Evolutionary conservation across 2,329 filamentous ascomycete genomes (phyloP).

Genomic region (Colletotrichum sublineola): DNA sequence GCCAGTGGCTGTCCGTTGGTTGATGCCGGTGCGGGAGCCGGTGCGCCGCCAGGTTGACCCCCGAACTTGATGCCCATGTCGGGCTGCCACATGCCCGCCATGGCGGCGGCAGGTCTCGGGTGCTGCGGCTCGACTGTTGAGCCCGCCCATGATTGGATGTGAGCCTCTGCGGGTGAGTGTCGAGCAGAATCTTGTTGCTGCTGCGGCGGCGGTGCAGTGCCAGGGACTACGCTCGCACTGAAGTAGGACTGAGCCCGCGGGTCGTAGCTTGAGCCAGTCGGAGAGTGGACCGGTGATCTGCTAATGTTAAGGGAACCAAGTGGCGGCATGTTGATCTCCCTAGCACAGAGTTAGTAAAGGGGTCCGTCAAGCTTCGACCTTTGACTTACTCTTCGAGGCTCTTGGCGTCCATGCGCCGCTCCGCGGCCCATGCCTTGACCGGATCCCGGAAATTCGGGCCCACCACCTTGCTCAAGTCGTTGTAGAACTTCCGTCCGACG

Average conservation of each 20-base stretch:
- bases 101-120: constrained; percentile 62
- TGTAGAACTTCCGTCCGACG: constrained; percentile 95
- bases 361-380: constrained; percentile 36
- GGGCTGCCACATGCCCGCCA: constrained; percentile 78
- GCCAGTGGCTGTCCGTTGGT: constrained; percentile 44
- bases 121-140: constrained; percentile 69
- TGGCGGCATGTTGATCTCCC: constrained; percentile 66
- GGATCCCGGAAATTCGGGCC: constrained; percentile 81
- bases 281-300: constrained; percentile 47
- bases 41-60: constrained; percentile 52
- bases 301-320: constrained; percentile 59
- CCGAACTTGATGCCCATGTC: constrained; percentile 86
- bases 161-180: constrained; percentile 58
- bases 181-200: constrained; percentile 40
- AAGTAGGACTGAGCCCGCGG: constrained; percentile 43
- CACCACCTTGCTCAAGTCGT: constrained; percentile 91
- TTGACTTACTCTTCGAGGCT: constrained; percentile 78
- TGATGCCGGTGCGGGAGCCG: constrained; percentile 33
- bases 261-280: constrained; percentile 41
- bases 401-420: constrained; percentile 84
- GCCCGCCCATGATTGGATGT: constrained; percentile 70
- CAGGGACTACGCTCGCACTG: constrained; percentile 32
- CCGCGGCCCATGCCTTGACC: constrained; percentile 82
- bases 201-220: constrained; percentile 36
- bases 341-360: constrained; percentile 45